Base-by-base conservation (phyloP, 2,329 filamentous ascomycete genomes). In the Fusarium sp. region DNA sequence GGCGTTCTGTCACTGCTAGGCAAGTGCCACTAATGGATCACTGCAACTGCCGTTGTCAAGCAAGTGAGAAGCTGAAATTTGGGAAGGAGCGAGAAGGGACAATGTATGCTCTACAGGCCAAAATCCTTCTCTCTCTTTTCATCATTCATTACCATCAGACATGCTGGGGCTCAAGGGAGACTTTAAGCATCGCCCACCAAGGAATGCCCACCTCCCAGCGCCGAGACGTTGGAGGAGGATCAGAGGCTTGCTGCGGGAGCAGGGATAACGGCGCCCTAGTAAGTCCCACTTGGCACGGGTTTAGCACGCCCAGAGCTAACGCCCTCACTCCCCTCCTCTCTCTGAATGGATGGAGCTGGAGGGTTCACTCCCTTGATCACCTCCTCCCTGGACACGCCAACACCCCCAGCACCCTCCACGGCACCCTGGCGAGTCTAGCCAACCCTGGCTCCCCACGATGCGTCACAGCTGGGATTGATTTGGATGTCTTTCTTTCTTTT, bases 211-310 rank as follows among this genome's bases (percentile, higher is more conserved):
- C 68, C 67, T 68, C 67, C 64, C 66, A 65, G 65, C 66, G 54
- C 54, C 60, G 65, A 69, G 68, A 73, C 77, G 75, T 78, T 78
- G 74, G 72, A 77, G 41, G 69, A 63, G 37, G 68, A 63, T 33
- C 35, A 41, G 74, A 75, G 77, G 77, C 76, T 73, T 52, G 35
- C 60, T 71, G 72, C 71, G 69, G 76, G 76, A 73, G 62, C 77
- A 79, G 74, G 77, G 77, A 78, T 79, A 69, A 48, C 58, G 50
- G 45, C 41, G 60, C 65, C 68, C 65, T 76, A 63, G 67, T 58
- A 57, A n/a, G 64, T 62, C 68, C 68, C 68, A 65, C 72, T 61
- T 72, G 22, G 67, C 29, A 35, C 72, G 52, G 48, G 39, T 65
- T 62, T 58, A 54, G 59, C 61, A 75, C 72, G 66, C 63, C 61